Base-by-base conservation (phyloP, 148 eudicot species). In the Nyssa sinensis region DNA sequence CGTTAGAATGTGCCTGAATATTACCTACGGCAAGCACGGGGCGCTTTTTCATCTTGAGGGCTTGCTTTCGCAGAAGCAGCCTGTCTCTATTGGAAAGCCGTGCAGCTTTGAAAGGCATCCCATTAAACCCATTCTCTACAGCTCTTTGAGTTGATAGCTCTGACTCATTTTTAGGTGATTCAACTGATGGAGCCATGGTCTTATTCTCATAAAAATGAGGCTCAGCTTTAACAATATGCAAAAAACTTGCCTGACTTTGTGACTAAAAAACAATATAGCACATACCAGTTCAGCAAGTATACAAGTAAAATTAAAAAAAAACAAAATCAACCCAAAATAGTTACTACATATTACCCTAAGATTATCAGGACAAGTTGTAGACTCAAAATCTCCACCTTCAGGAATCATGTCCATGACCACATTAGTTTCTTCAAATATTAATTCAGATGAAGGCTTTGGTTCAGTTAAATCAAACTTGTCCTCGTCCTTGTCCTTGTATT, bases 1-100 rank as follows among this genome's bases (percentile, higher is more conserved):
- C 6, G 8, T 19, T 4, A 35, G 27, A 28, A 62, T 29, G 28
- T 6, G 65, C 53, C 75, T 66, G 67, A 5, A 61, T 9, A 77
- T 88, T 89, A 95, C 99, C 99, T 72, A 95, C 83, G 65, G 98
- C 96, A 69, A 95, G 82, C 67, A 95, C 82, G 62, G 96, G 98
- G 35, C 85, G 87, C 74, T 77, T 90, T 80, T 64, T 91, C 85
- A 83, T 81, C 87, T 75, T 85, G 37, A 92, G 93, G 72, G 98
- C 99, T 76, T 91, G 93, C 81, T 89, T 89, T 70, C 99, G 79
- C 77, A 95, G 73, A 79, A 90, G 84, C 74, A 95, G 94, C 83
- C 97, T 91, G 77, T 95, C 99, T 84, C 74, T 93, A 70, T 91
- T 95, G 55, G 98, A 89, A 78, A 95, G 93, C 60, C 84, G 77